A percentile compares a stretch with the other conserved stretches of the same genome.
phyloP scores from a whole-genome alignment of 1,284 basidiomycete species.

The Meira nashicola region DNA sequence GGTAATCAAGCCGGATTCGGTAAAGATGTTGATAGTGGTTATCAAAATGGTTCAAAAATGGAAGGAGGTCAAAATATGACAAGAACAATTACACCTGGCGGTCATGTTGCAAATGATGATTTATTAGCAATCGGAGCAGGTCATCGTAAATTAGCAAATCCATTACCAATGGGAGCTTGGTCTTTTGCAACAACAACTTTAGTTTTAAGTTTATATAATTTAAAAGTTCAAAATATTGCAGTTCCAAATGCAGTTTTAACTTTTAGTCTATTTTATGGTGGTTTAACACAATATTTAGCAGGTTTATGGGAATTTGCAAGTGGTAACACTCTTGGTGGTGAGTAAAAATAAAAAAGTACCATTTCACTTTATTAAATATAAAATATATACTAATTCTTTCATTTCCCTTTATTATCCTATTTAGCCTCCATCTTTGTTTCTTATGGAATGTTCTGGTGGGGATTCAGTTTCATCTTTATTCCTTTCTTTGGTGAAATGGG shows the following conservation, averaged over 20 bases:
- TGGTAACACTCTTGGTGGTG: constrained; percentile 24
- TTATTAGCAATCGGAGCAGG: constrained; percentile 28
- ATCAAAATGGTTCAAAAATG: background rate
- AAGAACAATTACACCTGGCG: constrained; percentile 16
- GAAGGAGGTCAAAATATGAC: background rate
- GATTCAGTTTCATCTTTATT: constrained; percentile 26
- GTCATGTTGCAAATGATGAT: constrained; percentile 32
- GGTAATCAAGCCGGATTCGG: background rate
- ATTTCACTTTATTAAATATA: too few relatives aligned
- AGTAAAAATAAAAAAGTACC: too few relatives aligned
- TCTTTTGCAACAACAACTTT: constrained; percentile 14
- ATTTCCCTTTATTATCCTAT: background rate
- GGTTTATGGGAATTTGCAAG: constrained; percentile 40
- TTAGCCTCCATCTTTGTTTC: constrained; percentile 24
- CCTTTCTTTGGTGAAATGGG: constrained; percentile 34
- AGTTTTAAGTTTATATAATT: constrained; percentile 31
- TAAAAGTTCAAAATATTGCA: constrained; percentile 21
- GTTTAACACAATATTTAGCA: constrained; percentile 29
- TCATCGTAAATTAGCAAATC: constrained; percentile 30
- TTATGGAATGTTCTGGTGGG: constrained; percentile 37
- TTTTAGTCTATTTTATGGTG: constrained; percentile 5
- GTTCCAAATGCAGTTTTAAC: constrained; percentile 25
- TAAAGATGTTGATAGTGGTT: background rate
- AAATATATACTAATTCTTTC: too few relatives aligned
- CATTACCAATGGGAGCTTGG: constrained; percentile 19